phyloP scores from a whole-genome alignment of 192 early-diverging fungal genomes.

The Pilobolus umbonatus region DNA sequence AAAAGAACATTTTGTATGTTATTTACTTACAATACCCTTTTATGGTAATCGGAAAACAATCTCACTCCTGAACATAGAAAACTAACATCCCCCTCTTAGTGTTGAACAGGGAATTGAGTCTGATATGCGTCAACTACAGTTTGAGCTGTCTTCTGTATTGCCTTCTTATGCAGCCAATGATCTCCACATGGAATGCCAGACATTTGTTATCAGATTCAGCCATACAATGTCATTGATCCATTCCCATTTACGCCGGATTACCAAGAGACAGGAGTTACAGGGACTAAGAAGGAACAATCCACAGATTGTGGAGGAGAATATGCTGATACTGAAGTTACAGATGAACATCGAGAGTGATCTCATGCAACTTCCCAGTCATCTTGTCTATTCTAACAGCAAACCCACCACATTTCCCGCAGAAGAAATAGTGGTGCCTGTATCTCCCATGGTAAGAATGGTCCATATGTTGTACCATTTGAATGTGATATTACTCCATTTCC shows the following conservation, averaged over 20 bases:
- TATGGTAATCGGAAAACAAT: slow-evolving; percentile 9
- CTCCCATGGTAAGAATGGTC: background rate
- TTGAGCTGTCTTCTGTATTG: background rate
- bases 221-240: slow-evolving; percentile 7
- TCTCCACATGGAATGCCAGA: background rate
- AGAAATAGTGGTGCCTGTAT: background rate
- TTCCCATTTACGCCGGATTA: slow-evolving; percentile 5
- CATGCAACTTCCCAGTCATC: background rate
- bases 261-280: slow-evolving; percentile 1
- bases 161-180: background rate
- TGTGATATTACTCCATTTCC: slow-evolving; percentile 7
- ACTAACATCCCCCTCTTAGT: slow-evolving; percentile 7
- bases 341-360: slow-evolving; percentile 1
- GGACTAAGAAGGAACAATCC: background rate
- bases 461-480: slow-evolving; percentile 21
- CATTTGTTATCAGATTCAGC: background rate
- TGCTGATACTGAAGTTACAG: slow-evolving; percentile 4
- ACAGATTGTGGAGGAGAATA: background rate
- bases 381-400: background rate
- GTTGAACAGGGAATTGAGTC: slow-evolving; percentile 4
- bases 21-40: slow-evolving; percentile 12
- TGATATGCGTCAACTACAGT: background rate
- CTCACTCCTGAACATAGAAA: background rate
- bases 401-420: slow-evolving; percentile 1
- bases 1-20: slow-evolving; percentile 19